Conservation (phyloP, 1,284 basidiomycete genomes). For the Ceratobasidium sp. region DNA sequence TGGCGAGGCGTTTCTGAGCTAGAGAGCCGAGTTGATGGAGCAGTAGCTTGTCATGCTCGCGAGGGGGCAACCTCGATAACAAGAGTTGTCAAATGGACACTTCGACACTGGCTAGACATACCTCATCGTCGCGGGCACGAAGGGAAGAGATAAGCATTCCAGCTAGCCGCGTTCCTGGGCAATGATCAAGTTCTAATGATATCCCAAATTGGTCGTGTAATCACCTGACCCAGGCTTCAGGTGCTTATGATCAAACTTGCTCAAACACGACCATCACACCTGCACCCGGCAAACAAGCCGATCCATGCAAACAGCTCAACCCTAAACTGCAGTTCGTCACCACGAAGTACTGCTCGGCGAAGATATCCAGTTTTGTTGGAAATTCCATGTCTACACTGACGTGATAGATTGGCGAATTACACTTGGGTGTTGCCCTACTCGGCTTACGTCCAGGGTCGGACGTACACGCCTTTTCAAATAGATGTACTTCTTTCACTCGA, state of each 20-base stretch:
- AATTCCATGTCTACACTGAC: too few species aligned
- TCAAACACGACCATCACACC: too few species aligned
- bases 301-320: too few species aligned
- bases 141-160: conserved; percentile 21
- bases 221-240: conserved; percentile 4
- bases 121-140: conserved; percentile 33
- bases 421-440: too few species aligned
- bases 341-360: too few species aligned
- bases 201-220: not conserved
- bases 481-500: too few species aligned
- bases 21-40: conserved; percentile 75
- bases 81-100: not conserved
- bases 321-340: too few species aligned
- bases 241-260: not conserved
- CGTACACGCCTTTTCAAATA: too few species aligned
- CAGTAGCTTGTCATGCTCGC: conserved; percentile 54
- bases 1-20: conserved; percentile 92
- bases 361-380: too few species aligned
- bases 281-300: too few species aligned
- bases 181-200: conserved; percentile 1
- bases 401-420: too few species aligned
- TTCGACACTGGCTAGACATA: not conserved
- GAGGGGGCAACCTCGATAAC: conserved; percentile 39
- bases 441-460: too few species aligned
- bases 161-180: conserved; percentile 23